phyloP scores from a whole-genome alignment of 768 basidiomycete species.

The Pleurotus giganteus region DNA sequence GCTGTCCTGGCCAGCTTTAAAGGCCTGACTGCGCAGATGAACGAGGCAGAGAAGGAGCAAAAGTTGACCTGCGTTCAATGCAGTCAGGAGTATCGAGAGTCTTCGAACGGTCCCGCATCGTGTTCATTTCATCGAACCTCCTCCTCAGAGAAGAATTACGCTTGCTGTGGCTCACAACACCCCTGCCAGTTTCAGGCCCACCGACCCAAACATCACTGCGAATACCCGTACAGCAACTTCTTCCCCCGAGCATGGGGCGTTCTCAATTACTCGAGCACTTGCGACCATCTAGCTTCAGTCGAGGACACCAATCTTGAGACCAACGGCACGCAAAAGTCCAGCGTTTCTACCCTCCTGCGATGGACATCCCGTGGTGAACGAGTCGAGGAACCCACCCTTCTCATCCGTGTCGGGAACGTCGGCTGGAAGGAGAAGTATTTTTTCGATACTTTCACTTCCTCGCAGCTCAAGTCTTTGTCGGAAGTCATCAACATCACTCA shows the following conservation, averaged over 20 bases:
- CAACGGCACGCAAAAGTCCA: slow-evolving; percentile 24
- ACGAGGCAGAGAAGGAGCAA: slow-evolving; percentile 33
- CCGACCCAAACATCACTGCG: slow-evolving; percentile 37
- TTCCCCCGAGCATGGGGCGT: slow-evolving; percentile 31
- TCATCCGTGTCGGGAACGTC: slow-evolving; percentile 33
- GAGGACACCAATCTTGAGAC: slow-evolving; percentile 36
- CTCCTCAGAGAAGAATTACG: slow-evolving; percentile 30
- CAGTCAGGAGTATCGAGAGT: slow-evolving; percentile 32
- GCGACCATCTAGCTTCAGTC: slow-evolving; percentile 29
- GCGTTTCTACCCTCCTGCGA: slow-evolving; percentile 29
- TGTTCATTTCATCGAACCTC: slow-evolving; percentile 37
- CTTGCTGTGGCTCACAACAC: slow-evolving; percentile 33
- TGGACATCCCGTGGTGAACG: slow-evolving; percentile 32
- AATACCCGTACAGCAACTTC: slow-evolving; percentile 38
- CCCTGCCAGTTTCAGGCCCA: slow-evolving; percentile 35
- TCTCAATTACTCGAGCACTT: slow-evolving; percentile 30
- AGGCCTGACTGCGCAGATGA: slow-evolving; percentile 32
- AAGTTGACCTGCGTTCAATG: slow-evolving; percentile 37
- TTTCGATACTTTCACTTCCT: slow-evolving; percentile 35
- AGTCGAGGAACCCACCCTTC: slow-evolving; percentile 31
- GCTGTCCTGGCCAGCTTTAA: slow-evolving; percentile 35
- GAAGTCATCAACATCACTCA: slow-evolving; percentile 30
- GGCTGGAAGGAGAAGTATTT: slow-evolving; percentile 33
- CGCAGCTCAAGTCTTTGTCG: slow-evolving; percentile 31
- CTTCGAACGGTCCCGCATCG: slow-evolving; percentile 34